phyloP scores from a whole-genome alignment of 2,329 filamentous ascomycete genomes.

The Sclerotinia sclerotiorum region DNA sequence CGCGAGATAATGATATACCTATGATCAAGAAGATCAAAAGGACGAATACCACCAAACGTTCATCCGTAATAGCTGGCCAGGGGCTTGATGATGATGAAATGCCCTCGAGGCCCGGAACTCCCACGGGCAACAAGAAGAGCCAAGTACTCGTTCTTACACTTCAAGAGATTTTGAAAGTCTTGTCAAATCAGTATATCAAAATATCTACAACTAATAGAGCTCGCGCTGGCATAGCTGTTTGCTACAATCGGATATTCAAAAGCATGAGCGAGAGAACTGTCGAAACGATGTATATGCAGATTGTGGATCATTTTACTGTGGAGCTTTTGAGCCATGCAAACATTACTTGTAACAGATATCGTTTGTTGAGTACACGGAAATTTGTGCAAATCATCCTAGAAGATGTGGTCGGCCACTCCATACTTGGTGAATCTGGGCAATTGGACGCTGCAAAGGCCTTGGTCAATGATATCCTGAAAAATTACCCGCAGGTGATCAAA shows the following conservation, averaged over 20 bases:
- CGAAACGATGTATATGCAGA: constrained; percentile 76
- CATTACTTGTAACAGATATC: constrained; percentile 82
- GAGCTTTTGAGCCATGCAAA: constrained; percentile 76
- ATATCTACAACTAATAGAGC: constrained; percentile 75
- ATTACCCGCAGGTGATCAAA: constrained; percentile 86
- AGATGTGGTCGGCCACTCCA: constrained; percentile 74
- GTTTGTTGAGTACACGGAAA: constrained; percentile 78
- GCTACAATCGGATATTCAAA: constrained; percentile 79
- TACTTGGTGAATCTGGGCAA: constrained; percentile 88
- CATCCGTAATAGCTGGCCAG: constrained; percentile 47
- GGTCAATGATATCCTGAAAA: constrained; percentile 86
- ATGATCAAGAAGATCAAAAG: constrained; percentile 72
- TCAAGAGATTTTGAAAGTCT: constrained; percentile 71
- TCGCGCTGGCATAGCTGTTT: constrained; percentile 80
- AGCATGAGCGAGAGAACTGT: constrained; percentile 79
- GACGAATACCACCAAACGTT: constrained; percentile 51
- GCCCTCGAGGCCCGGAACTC: constrained; percentile 66
- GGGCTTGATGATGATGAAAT: constrained; percentile 68
- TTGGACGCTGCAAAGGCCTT: constrained; percentile 76
- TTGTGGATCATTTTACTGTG: constrained; percentile 76
- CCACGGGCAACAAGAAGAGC: constrained; percentile 66
- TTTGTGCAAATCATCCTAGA: constrained; percentile 83
- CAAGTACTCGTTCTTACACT: constrained; percentile 74
- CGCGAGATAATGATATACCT: constrained; percentile 51
- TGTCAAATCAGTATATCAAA: constrained; percentile 79